phyloP scores from a whole-genome alignment of 2,329 filamentous ascomycete genomes.

The Cladophialophora chaetospira region DNA sequence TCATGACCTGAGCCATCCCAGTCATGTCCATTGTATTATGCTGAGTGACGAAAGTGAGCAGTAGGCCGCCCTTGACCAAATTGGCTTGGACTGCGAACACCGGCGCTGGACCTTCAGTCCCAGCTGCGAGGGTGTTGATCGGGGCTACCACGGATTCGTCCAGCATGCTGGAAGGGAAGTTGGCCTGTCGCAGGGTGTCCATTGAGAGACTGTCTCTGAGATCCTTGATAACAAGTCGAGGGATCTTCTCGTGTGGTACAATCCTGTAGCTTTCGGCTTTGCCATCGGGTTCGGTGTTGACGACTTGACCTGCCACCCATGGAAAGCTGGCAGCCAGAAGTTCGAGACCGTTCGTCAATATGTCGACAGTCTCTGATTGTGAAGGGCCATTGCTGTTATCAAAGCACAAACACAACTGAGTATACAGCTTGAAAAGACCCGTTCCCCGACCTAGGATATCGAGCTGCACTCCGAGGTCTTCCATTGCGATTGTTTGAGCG shows the following conservation, averaged over 20 bases:
- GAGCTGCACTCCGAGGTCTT: slow-evolving; percentile 2
- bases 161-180: slow-evolving; percentile 53
- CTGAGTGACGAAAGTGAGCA: slow-evolving; percentile 53
- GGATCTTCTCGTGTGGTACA: slow-evolving; percentile 34
- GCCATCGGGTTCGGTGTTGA: slow-evolving; percentile 37
- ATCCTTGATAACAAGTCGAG: slow-evolving; percentile 48
- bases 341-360: slow-evolving; percentile 42
- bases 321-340: slow-evolving; percentile 47
- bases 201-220: slow-evolving; percentile 43
- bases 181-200: slow-evolving; percentile 40
- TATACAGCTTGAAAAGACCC: slow-evolving; percentile 21
- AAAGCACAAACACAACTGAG: slow-evolving; percentile 47
- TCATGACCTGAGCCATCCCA: slow-evolving; percentile 52
- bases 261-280: slow-evolving; percentile 44
- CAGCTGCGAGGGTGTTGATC: slow-evolving; percentile 40
- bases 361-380: slow-evolving; percentile 35
- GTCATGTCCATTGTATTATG: slow-evolving; percentile 57
- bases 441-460: slow-evolving; percentile 9
- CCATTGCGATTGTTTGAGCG: background rate
- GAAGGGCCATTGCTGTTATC: slow-evolving; percentile 33
- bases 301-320: slow-evolving; percentile 52
- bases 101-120: slow-evolving; percentile 35
- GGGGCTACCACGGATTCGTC: slow-evolving; percentile 50
- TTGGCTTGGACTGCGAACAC: slow-evolving; percentile 54
- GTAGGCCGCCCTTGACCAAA: slow-evolving; percentile 52